These are phyloP conservation scores for Ochetophila trinervis DNA, from an alignment of 306 rosid genomes.

Conservation along the genomic window DNA sequence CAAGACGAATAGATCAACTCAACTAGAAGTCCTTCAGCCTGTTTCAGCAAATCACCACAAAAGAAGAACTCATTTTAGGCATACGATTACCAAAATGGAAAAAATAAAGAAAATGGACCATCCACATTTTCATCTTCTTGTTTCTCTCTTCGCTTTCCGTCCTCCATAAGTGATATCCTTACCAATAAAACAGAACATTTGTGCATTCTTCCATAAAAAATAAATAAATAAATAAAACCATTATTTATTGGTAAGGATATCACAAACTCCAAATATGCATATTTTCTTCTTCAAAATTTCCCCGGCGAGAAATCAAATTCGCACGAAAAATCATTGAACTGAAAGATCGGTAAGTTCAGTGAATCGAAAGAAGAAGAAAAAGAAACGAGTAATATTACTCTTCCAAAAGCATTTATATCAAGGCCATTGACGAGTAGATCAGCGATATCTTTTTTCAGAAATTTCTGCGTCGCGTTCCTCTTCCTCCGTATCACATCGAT, in stretches of 20 bases:
- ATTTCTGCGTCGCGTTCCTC: slow-evolving; percentile 91
- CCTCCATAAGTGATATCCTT: no score
- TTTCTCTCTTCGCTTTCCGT: background rate
- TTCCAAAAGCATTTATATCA: slow-evolving; percentile 74
- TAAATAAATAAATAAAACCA: background rate
- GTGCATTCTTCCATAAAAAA: background rate
- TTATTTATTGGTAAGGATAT: background rate
- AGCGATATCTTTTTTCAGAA: slow-evolving; percentile 79
- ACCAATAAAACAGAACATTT: background rate
- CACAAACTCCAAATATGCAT: background rate
- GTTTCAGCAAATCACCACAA: slow-evolving; percentile 35
- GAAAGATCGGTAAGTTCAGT: background rate
- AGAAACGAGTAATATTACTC: slow-evolving; percentile 43
- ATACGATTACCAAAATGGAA: background rate
- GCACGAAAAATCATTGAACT: slow-evolving; percentile 3
- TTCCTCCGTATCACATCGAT: slow-evolving; percentile 91
- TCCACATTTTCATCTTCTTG: background rate
- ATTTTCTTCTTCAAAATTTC: background rate
- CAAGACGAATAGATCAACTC: slow-evolving; percentile 70
- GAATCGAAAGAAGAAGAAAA: slow-evolving; percentile 7
- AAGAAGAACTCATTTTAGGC: slow-evolving; percentile 15
- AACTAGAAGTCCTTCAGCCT: slow-evolving; percentile 88
- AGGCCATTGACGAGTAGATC: slow-evolving; percentile 78
- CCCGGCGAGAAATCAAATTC: slow-evolving; percentile 10
- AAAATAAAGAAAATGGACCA: background rate